Evolutionary conservation across 2,329 filamentous ascomycete species (phyloP), one percentile per base, ranked within the genome.

Genomic region (Fusarium incarnatum): DNA sequence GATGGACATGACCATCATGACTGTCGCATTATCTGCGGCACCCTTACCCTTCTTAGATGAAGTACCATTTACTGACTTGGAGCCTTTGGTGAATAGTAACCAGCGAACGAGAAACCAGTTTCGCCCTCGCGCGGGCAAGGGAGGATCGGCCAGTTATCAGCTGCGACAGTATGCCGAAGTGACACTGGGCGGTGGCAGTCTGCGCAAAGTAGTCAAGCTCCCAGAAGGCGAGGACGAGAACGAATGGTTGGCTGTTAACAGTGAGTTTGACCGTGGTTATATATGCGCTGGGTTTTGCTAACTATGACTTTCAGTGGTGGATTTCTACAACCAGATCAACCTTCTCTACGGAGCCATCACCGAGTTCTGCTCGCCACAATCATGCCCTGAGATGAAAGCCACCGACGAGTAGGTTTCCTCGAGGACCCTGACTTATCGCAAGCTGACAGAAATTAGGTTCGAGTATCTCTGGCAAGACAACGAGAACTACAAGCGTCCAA

Each of bases 261-360:
- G 94, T 97, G 84, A 75, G 89, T 73, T 20, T 23, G 23, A 23
- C 15, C 3, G 25, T 7, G 23, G 13, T 13, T 8, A 18, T 8
- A 18, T 8, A 15, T 16, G 4, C 9, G 16, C 10, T 25, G 18
- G 41, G 8, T 3, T n/a, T 60, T 69, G 37, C 70, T 61, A 22
- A 54, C 40, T 16, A 23, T 25, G 25, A 12, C 48, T 30, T n/a
- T 13, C 73, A 97, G 94, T 99, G 84, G 96, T 99, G 84, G 96
- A 99, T 83, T 99, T 99, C 83, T 99, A 99, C 89, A 99, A 99
- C 85, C 96, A 99, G 83, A 97, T 99, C 85, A 99, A 99, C 83
- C 88, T 99, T 37, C 91, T 99, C 64, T 99, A 99, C 80, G 97
- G 97, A 64, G 96, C 96, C 72, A 99, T 99, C 79, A 99, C 96